Conservation (phyloP, 768 basidiomycete genomes). For the Lactarius evosmus region DNA sequence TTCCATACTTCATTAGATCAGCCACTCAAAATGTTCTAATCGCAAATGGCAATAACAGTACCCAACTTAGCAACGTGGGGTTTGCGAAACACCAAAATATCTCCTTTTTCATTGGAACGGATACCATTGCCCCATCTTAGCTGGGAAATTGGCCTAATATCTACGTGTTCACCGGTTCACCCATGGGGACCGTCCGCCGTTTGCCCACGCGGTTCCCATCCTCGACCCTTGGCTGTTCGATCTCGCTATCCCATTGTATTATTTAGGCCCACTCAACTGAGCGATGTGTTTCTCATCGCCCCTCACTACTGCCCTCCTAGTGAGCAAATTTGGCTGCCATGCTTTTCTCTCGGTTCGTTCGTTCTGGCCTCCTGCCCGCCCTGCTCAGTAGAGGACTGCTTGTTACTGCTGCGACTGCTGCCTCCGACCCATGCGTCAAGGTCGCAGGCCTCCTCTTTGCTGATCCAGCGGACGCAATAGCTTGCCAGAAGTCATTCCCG, state of each 20-base stretch:
- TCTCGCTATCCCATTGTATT: background rate
- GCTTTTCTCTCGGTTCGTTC: background rate
- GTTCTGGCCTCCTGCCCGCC: background rate
- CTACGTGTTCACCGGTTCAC: background rate
- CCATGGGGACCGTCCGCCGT: background rate
- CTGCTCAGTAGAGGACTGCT: background rate
- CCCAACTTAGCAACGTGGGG: background rate
- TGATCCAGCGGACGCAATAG: slow-evolving; percentile 52
- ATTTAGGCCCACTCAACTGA: background rate
- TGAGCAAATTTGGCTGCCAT: background rate
- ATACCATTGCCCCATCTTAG: background rate
- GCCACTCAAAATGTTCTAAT: background rate
- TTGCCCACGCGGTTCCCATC: background rate
- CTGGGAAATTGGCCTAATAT: background rate
- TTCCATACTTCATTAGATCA: background rate
- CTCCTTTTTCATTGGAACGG: background rate
- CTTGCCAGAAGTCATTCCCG: slow-evolving; percentile 39
- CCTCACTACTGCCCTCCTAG: background rate
- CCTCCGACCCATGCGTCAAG: slow-evolving; percentile 36
- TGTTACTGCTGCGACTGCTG: background rate
- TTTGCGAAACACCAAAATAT: background rate
- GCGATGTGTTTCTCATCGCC: background rate
- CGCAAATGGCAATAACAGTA: background rate
- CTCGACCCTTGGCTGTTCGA: background rate
- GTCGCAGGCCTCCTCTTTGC: slow-evolving; percentile 43